Evolutionary conservation across 768 basidiomycete genomes (phyloP).

Genomic region (Leucocoprinus leucothites): DNA sequence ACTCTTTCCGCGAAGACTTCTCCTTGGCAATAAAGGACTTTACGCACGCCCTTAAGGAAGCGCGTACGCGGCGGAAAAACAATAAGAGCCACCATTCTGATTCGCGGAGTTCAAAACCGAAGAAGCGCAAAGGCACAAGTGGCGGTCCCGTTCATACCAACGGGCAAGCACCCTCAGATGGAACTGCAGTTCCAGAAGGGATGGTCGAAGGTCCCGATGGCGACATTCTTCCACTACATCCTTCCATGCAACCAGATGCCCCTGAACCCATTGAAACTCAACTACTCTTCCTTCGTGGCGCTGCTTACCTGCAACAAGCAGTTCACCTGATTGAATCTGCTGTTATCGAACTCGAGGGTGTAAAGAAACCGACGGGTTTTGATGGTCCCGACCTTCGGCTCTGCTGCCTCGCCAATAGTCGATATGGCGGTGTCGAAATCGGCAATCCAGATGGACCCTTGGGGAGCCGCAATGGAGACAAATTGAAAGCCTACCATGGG

Average conservation of each 20-base stretch:
- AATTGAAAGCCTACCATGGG: constrained; percentile 60
- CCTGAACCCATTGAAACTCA: constrained; percentile 89
- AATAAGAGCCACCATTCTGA: constrained; percentile 42
- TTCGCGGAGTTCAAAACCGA: constrained; percentile 26
- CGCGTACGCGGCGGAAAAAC: constrained; percentile 67
- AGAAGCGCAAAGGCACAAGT: constrained; percentile 52
- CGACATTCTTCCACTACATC: constrained; percentile 56
- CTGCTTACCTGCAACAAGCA: constrained; percentile 80
- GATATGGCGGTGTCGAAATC: constrained; percentile 84
- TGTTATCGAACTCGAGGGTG: constrained; percentile 66
- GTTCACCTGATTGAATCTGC: constrained; percentile 71
- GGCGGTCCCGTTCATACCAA: constrained; percentile 36
- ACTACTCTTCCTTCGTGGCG: constrained; percentile 77
- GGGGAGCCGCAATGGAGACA: constrained; percentile 53
- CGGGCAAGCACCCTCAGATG: constrained; percentile 67
- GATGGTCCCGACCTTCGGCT: constrained; percentile 78
- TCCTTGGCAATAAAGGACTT: constrained; percentile 73
- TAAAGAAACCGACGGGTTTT: constrained; percentile 52
- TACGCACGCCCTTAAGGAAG: constrained; percentile 76
- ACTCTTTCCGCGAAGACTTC: constrained; percentile 86
- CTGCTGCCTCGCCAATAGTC: constrained; percentile 71
- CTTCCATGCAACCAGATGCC: constrained; percentile 71
- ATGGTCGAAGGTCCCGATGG: constrained; percentile 47
- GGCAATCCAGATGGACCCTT: constrained; percentile 78
- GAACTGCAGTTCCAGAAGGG: constrained; percentile 53